A percentile compares a stretch with the other conserved stretches of the same genome.
phyloP scores from a whole-genome alignment of 495 filamentous ascomycete genomes.

The Cercophora samala region DNA sequence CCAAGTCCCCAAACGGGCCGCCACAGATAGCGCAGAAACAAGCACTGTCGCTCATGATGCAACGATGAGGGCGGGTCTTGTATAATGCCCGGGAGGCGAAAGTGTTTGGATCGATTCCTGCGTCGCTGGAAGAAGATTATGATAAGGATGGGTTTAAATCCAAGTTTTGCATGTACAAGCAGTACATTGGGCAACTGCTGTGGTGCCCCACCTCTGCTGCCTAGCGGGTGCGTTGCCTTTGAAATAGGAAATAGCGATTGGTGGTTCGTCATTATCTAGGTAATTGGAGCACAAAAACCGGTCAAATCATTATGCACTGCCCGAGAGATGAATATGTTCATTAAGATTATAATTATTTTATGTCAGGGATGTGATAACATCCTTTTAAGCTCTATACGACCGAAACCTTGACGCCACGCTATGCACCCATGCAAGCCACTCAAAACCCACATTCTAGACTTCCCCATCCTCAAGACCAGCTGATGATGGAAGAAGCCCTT shows the following conservation, averaged over 20 bases:
- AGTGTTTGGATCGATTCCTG: too few species aligned
- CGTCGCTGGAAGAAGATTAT: too few species aligned
- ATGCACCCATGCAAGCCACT: not conserved
- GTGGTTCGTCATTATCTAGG: too few species aligned
- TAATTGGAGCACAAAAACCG: not conserved
- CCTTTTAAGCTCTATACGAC: not conserved
- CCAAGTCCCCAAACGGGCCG: not conserved
- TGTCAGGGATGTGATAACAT: not conserved
- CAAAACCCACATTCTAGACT: not conserved
- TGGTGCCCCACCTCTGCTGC: not conserved
- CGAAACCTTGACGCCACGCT: not conserved
- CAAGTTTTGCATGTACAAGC: too few species aligned
- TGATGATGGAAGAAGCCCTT: too few species aligned
- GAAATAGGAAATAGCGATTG: not conserved
- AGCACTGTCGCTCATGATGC: not conserved
- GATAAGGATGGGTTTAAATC: too few species aligned
- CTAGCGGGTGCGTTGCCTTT: not conserved
- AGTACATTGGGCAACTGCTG: not conserved
- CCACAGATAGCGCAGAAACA: not conserved
- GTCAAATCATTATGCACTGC: not conserved
- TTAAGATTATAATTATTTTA: not conserved
- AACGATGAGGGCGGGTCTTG: too few species aligned
- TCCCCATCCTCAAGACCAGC: too few species aligned
- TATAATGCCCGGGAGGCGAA: not conserved
- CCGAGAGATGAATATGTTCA: not conserved